Conservation (phyloP, 176 grass and related monocot species). For the Hordeum marinum region DNA sequence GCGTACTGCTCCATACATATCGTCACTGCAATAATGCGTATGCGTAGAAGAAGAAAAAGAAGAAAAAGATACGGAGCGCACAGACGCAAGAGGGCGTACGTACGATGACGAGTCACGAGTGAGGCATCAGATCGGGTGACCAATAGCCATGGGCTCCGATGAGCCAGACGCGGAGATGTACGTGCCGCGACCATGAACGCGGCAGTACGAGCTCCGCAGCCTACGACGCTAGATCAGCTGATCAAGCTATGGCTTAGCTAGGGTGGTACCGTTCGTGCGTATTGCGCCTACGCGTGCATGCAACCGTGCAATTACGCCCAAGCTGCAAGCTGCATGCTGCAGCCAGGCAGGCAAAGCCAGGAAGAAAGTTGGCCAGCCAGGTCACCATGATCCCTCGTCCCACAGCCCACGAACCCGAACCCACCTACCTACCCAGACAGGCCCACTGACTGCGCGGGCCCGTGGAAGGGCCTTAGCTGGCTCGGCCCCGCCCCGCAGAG, state of each 20-base stretch:
- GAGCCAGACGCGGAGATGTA: too few species aligned
- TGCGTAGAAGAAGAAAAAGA: not conserved
- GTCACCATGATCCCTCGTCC: not conserved
- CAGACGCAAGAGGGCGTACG: not conserved
- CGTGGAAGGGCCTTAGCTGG: not conserved
- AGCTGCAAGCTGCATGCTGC: too few species aligned
- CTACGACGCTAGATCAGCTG: not conserved
- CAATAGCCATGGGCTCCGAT: not conserved
- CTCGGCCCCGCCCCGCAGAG: not conserved
- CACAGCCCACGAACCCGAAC: too few species aligned
- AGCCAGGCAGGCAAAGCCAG: too few species aligned
- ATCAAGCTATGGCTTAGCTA: not conserved
- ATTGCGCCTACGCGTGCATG: not conserved
- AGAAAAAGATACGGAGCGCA: not conserved
- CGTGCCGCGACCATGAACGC: not conserved
- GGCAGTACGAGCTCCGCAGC: not conserved
- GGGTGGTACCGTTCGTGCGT: not conserved
- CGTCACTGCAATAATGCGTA: not conserved
- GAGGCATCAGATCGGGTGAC: not conserved
- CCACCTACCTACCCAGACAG: too few species aligned
- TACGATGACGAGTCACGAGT: too few species aligned
- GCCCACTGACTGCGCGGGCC: not conserved
- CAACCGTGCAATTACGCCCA: not conserved
- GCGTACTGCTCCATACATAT: too few species aligned
- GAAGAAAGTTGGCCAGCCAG: not conserved